phyloP scores from a whole-genome alignment of 305 asterid species.

The Lippia alba region DNA sequence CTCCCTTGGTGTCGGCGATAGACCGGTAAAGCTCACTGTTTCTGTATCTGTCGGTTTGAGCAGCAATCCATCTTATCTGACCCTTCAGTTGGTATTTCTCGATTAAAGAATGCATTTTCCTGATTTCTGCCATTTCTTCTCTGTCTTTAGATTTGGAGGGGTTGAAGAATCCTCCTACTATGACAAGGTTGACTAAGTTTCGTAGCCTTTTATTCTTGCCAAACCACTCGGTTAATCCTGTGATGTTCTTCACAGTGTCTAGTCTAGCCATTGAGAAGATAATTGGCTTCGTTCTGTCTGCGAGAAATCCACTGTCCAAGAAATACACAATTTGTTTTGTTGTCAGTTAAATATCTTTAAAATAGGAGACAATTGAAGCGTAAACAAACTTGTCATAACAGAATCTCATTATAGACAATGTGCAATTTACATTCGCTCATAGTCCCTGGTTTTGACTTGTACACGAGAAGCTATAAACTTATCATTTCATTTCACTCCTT shows the following conservation, averaged over 20 bases:
- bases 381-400: no score
- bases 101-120: constrained; percentile 67
- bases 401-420: no score
- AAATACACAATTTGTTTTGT: constrained; percentile 6
- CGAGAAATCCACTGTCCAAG: constrained; percentile 63
- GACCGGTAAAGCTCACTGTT: constrained; percentile 71
- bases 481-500: no score
- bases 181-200: constrained; percentile 67
- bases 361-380: no score
- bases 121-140: constrained; percentile 78
- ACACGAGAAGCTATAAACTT: no score
- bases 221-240: constrained; percentile 80
- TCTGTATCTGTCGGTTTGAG: constrained; percentile 73
- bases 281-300: constrained; percentile 67
- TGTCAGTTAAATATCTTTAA: no score
- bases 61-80: constrained; percentile 83
- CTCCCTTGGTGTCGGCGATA: constrained; percentile 79
- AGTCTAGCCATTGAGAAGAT: constrained; percentile 84
- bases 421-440: no score
- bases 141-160: constrained; percentile 73
- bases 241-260: constrained; percentile 69
- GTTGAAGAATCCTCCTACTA: constrained; percentile 71
- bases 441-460: no score
- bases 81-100: constrained; percentile 65
- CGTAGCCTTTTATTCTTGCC: constrained; percentile 63